Base-by-base conservation (phyloP, 2,329 filamentous ascomycete species). In the Aspergillus melleus region DNA sequence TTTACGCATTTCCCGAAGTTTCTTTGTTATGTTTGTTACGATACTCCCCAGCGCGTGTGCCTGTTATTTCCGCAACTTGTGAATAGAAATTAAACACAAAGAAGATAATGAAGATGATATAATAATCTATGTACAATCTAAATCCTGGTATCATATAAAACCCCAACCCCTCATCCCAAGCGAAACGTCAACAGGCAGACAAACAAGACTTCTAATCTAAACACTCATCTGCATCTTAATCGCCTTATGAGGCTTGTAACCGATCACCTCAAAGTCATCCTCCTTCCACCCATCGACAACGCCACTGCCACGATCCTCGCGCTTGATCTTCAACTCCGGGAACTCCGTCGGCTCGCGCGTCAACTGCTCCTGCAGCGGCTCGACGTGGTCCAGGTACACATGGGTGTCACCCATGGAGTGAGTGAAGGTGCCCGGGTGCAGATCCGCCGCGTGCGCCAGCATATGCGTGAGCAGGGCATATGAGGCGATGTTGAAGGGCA, bases 191-290 rank as follows among this genome's bases (percentile, higher is more conserved):
- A 12, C 32, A n/a, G 11, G 47, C 52, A 49, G 52, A 59, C 59
- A 64, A 51, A 50, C 59, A 24, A 22, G n/a, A 52, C 42, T 71
- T 49, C 59, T 68, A 92, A 71, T 49, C 59, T 68, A 92, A 60
- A 98, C 94, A 72, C 91, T 96, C 95, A 99, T 99, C 81, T 98
- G 97, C 95, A 99, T 99, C 49, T 90, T 85, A 79, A 99, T 96
- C 5, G 85, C 85, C 80, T 93, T 94, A 76, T 97, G 92, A 58
- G 95, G 94, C 53, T 93, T 86, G 75, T 99, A 99, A 0, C 90
- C 93, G 70, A 90, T 83, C 6, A 99, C 85, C 60, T 90, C 87
- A 74, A 99, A 94, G 62, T 99, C 93, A 65, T 96, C 92, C 1
- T 87, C 81, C 74, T 86, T 88, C 92, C 95, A 98, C 1, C 91